phyloP scores from a whole-genome alignment of 163 green algal genomes.

The Botryococcus braunii region DNA sequence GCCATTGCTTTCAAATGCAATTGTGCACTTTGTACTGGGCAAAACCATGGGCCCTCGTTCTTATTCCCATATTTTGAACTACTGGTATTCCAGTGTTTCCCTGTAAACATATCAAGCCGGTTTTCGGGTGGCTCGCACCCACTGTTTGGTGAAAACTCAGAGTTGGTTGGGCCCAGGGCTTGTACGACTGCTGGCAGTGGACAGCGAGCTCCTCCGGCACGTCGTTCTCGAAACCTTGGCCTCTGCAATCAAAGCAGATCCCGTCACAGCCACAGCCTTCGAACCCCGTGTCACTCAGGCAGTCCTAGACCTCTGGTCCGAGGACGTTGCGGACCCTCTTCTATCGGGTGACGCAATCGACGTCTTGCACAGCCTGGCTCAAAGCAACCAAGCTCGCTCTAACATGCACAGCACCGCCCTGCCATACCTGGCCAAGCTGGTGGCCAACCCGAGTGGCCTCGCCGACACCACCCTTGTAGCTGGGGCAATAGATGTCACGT shows the following conservation, averaged over 20 bases:
- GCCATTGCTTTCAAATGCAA: no score
- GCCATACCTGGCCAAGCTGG: no score
- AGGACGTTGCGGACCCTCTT: conserved; percentile 57
- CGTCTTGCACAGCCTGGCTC: conserved; percentile 54
- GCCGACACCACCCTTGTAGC: conserved; percentile 49
- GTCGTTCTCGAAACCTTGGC: conserved; percentile 67
- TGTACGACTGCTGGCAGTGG: conserved; percentile 27
- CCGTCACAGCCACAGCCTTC: conserved; percentile 10
- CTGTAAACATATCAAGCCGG: no score
- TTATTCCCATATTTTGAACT: no score
- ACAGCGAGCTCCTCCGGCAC: conserved; percentile 57
- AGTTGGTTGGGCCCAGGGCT: no score
- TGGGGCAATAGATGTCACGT: conserved; percentile 59
- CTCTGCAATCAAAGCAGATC: conserved; percentile 34
- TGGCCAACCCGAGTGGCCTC: conserved; percentile 22
- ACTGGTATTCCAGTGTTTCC: no score
- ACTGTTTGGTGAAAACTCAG: no score
- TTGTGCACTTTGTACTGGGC: no score
- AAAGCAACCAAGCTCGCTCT: no score
- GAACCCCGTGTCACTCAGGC: conserved; percentile 25
- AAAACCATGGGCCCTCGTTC: no score
- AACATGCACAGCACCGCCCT: no score
- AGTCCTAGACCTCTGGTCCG: conserved; percentile 52
- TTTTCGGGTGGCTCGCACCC: no score
- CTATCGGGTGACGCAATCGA: conserved; percentile 41